phyloP scores from a whole-genome alignment of 2,329 filamentous ascomycete species.

The Pestalotiopsis sp. region DNA sequence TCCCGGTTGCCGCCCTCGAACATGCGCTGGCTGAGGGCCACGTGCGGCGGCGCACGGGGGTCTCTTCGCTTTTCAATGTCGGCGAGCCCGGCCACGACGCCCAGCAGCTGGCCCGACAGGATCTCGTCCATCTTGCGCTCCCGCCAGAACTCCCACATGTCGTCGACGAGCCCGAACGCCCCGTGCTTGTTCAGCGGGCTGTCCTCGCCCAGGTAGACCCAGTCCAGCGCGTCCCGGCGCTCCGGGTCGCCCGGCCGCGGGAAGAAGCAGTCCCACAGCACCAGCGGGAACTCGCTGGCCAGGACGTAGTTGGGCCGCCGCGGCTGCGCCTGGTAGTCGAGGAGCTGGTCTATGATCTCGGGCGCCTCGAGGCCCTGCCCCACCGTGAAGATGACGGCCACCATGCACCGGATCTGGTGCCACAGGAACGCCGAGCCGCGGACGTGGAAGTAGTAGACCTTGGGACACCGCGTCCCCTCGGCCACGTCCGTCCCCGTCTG shows the following conservation, averaged over 20 bases:
- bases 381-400: slow-evolving; percentile 88
- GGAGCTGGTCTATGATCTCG: slow-evolving; percentile 70
- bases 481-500: slow-evolving; percentile 19
- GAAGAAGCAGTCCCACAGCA: slow-evolving; percentile 96
- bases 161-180: slow-evolving; percentile 67
- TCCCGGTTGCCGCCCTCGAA: slow-evolving; percentile 61
- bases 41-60: slow-evolving; percentile 18
- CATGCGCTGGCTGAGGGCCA: slow-evolving; percentile 34
- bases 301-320: slow-evolving; percentile 86
- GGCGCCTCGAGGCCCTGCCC: slow-evolving; percentile 85
- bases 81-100: slow-evolving; percentile 52
- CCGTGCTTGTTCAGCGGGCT: slow-evolving; percentile 63
- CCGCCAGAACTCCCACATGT: slow-evolving; percentile 83
- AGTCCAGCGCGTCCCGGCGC: slow-evolving; percentile 65
- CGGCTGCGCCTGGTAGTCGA: slow-evolving; percentile 74
- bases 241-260: slow-evolving; percentile 48
- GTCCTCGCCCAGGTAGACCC: slow-evolving; percentile 79
- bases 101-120: slow-evolving; percentile 73
- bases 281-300: slow-evolving; percentile 86
- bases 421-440: slow-evolving; percentile 93
- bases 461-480: slow-evolving; percentile 33
- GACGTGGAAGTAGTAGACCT: slow-evolving; percentile 86
- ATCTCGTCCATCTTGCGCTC: slow-evolving; percentile 88
- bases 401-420: slow-evolving; percentile 97
- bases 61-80: slow-evolving; percentile 24